Base-by-base conservation (phyloP, 495 filamentous ascomycete species). In the Apiosordaria backusii region DNA sequence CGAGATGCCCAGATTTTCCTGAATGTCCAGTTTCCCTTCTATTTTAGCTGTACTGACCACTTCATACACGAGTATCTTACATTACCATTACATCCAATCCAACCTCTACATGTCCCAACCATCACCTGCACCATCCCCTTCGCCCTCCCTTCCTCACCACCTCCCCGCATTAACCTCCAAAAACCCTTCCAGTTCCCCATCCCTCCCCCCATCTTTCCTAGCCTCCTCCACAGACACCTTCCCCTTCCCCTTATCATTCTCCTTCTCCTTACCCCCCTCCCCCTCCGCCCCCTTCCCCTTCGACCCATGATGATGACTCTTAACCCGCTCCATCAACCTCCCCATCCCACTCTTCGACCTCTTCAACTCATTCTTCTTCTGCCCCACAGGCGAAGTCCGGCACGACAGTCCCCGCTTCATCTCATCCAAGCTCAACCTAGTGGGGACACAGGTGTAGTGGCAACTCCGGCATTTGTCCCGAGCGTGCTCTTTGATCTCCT, bases 81-180 rank as follows among this genome's bases (percentile, higher is more conserved):
- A 45, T 45, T 6, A 45, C 35, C 35, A 45, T 45, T 45, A 45
- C 35, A 45, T 10, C 35, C 35, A 7, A 7, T 13, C 9, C 9
- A 45, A 13, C 9, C 13, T 45, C 13, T 0, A 18, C 9, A 7
- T 45, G 9, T 0, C 10, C 16, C 35, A 2, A 1, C 10, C 35
- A 45, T 15, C 35, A 45, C 35, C 7, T 29, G 7, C 3, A 29
- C 27, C 3, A 29, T 7, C 27, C 27, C 27, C 27, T 7, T 7
- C 27, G 4, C 27, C 27, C 27, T 4, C 27, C 27, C 10, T 13
- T 13, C 13, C 35, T 55, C 24, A 59, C 57, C 57, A 59, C 22
- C 57, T 59, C 57, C 57, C 57, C 25, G 25, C 57, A 59, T 59
- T 59, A 24, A 18, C 57, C 19, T 59, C 23, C 57, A 59, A 23